Conservation (phyloP, 1,284 basidiomycete genomes). For the Sanghuangporus baumii region DNA sequence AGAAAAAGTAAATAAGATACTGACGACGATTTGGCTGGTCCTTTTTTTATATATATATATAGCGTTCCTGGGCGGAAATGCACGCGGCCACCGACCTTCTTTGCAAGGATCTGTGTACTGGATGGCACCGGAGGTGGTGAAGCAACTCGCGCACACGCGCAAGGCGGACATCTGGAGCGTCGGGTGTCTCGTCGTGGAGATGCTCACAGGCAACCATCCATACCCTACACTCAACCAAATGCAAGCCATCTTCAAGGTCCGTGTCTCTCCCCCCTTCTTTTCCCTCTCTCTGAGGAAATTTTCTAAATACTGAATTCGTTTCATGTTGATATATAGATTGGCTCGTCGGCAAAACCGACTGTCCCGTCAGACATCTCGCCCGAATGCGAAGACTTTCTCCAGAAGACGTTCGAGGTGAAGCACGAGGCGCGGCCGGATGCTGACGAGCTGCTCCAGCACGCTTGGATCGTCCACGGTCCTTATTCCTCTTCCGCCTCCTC, state of each 20-base stretch:
- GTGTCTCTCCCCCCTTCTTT: conserved; percentile 20
- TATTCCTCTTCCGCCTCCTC: conserved; percentile 2
- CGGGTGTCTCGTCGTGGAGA: conserved; percentile 96
- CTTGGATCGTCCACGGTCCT: conserved; percentile 57
- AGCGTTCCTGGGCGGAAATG: conserved; percentile 70
- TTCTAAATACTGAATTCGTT: not conserved
- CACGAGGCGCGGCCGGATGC: conserved; percentile 81
- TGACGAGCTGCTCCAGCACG: conserved; percentile 65
- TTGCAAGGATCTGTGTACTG: conserved; percentile 97
- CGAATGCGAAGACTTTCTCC: conserved; percentile 82
- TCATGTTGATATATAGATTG: conserved; percentile 56
- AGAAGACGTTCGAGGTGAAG: conserved; percentile 81
- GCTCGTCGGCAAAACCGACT: conserved; percentile 75
- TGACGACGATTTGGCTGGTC: not conserved
- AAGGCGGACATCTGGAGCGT: conserved; percentile 99
- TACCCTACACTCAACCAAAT: conserved; percentile 98
- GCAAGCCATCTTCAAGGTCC: conserved; percentile 95
- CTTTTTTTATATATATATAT: conserved; percentile 3
- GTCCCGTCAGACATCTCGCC: conserved; percentile 85
- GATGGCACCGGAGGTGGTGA: conserved; percentile 99
- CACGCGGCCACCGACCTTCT: conserved; percentile 81
- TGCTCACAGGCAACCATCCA: conserved; percentile 96
- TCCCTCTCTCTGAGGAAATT: not conserved
- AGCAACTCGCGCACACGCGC: conserved; percentile 88
- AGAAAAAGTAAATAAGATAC: not conserved